Base-by-base conservation (phyloP, 306 rosid genomes). In the Pterocarpus santalinus region DNA sequence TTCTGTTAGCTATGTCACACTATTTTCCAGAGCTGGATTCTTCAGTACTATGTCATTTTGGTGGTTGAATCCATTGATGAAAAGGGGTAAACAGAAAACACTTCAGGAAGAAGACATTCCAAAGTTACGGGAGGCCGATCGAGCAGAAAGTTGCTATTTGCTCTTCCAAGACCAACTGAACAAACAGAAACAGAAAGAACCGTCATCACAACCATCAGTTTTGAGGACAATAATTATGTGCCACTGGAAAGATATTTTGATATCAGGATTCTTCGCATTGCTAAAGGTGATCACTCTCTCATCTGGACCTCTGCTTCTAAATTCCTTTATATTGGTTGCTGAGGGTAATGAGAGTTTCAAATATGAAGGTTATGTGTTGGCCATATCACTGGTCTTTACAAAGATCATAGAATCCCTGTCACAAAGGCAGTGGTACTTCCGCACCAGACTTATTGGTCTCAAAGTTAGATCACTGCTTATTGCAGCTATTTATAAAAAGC, bases 11-110 rank as follows among this genome's bases (percentile, higher is more conserved):
- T 55, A 34, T 62, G 79, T 81, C 46, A 87, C 94, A 12, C 86
- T 82, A 22, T 88, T 92, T 80, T 75, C 89, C 47, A 76, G 77
- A 76, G 92, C 89, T 56, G 92, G 97, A 80, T 34, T 80, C 73
- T 38, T 87, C 34, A 82, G 81, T 56, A 83, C n/a, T 58, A 75
- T 84, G 61, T 80, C 89, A 14, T 86, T 90, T 76, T 85, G 92
- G 90, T 92, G 97, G 97, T 39, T 92, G 58, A 87, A 90, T 73
- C 74, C 92, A 17, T 72, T 92, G 89, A 87, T 92, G 97, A 92
- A 84, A 87, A 78, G 4, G 76, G 97, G 97, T 1, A 81, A 80
- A 66, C 69, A 87, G 83, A 90, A 87, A 80, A 85, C 85, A 32
- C 86, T 92, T 0, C 58, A 82, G 72, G 90, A 85, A 2, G 84